Conservation (phyloP, 2,329 filamentous ascomycete genomes). For the Aspergillus nomiae region DNA sequence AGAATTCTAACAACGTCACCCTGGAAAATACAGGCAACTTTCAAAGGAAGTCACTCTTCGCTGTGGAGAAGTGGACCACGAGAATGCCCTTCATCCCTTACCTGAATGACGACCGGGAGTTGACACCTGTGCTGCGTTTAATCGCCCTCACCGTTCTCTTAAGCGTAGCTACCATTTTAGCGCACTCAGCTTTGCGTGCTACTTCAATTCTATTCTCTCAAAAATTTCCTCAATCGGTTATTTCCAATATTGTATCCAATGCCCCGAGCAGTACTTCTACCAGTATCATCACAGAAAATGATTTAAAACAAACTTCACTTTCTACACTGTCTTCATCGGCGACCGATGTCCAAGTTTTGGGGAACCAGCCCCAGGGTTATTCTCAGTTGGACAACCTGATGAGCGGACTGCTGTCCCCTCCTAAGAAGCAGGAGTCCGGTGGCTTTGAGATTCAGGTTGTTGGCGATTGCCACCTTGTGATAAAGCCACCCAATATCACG, state of each 20-base stretch:
- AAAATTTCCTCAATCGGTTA: slow-evolving; percentile 24
- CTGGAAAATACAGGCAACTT: slow-evolving; percentile 13
- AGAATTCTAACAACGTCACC: slow-evolving; percentile 24
- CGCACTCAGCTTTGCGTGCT: slow-evolving; percentile 32
- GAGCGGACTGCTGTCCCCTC: slow-evolving; percentile 24
- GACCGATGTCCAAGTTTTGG: slow-evolving; percentile 19
- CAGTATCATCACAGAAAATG: slow-evolving; percentile 22
- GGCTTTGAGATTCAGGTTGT: slow-evolving; percentile 57
- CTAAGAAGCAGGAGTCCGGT: slow-evolving; percentile 31
- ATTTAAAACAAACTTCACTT: slow-evolving; percentile 26
- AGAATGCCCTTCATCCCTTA: slow-evolving; percentile 28
- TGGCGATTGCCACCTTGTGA: slow-evolving; percentile 55
- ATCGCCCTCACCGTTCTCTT: slow-evolving; percentile 30
- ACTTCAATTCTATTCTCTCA: slow-evolving; percentile 28
- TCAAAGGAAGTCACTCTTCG: slow-evolving; percentile 17
- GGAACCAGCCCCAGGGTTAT: slow-evolving; percentile 18
- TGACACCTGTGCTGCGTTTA: slow-evolving; percentile 31
- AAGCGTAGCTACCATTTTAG: slow-evolving; percentile 31
- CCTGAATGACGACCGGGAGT: slow-evolving; percentile 22
- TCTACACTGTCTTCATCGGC: slow-evolving; percentile 24
- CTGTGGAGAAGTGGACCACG: slow-evolving; percentile 28
- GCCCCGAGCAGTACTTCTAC: slow-evolving; percentile 20
- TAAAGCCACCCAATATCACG: slow-evolving; percentile 52
- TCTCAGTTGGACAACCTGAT: slow-evolving; percentile 30
- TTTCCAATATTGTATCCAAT: slow-evolving; percentile 22